Conservation (phyloP, 306 rosid genomes). For the Cucumis cinereus region DNA sequence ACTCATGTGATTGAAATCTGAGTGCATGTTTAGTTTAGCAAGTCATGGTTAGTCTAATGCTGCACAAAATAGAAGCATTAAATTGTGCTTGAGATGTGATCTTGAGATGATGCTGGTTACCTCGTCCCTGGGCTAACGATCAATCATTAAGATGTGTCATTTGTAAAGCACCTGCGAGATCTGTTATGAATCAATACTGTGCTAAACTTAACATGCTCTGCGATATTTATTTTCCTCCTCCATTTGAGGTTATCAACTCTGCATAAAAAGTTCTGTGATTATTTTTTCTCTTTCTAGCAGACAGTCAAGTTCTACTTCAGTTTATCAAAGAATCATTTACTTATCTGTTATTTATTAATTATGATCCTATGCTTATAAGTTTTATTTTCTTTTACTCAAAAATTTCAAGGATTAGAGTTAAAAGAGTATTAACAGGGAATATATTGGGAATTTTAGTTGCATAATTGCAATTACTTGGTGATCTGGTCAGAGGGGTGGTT, state of each 20-base stretch:
- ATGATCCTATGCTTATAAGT: neutral
- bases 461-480: neutral
- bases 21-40: neutral
- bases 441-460: neutral
- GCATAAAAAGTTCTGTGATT: neutral
- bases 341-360: neutral
- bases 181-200: neutral
- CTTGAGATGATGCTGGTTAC: neutral
- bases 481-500: neutral
- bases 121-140: neutral
- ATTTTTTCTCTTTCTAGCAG: constrained; percentile 6
- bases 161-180: neutral
- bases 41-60: neutral
- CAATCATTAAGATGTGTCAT: neutral
- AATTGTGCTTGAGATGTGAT: neutral
- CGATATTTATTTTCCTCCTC: neutral
- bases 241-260: neutral
- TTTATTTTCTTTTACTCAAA: neutral
- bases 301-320: neutral
- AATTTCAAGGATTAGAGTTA: neutral
- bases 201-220: neutral
- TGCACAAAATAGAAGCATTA: neutral
- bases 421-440: neutral
- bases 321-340: neutral
- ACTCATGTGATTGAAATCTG: neutral